Base-by-base conservation (phyloP, 139 green algal species). In the Auxenochlorella protothecoides region DNA sequence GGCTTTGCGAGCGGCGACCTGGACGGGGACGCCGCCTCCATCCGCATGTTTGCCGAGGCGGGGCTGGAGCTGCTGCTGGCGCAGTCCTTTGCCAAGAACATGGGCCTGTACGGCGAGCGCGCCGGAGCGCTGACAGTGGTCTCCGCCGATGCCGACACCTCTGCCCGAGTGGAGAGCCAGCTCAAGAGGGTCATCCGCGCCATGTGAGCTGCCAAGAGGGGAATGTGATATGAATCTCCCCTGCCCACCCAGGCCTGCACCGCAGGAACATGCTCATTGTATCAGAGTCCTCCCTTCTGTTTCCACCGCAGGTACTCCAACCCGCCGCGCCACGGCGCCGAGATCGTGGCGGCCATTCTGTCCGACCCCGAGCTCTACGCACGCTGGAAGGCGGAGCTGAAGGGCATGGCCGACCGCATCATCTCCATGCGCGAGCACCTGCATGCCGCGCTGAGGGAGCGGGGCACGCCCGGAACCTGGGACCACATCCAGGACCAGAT, bases 21-120 rank as follows among this genome's bases (percentile, higher is more conserved):
- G 72, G 92, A 97, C 74, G 82, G 89, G 59, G 94, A 99, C 71
- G 93, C 90, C 16, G 88, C 75, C 55, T 87, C 93, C 9, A 85
- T 91, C 2, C 85, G 93, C 6, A 74, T 92, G 65, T 97, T 98
- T 81, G 91, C 89, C 27, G 84, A 92, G n/a, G 73, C 79, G 44
- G 94, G 94, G 2, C 74, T 96, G 13, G 93, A 97, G 85, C 73
- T 96, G 72, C 73, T 97, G 68, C 85, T 94, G 60, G 79, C 84
- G 3, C 79, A 76, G 69, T 92, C 81, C 56, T 98, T 96, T 83
- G 91, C 86, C 80, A 98, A 98, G 86, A 99, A 99, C 89, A 87
- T 99, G 67, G 94, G 93, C 3, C 84, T 98, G 74, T 98, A 98
- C 76, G 91, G 80, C 54, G 93, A 99, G 90, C 87, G 94, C 6